Percentiles rank a stretch among this genome's conserved stretches.
Conservation (phyloP, 139 green algal genomes). For the Zygnema cylindricum region DNA sequence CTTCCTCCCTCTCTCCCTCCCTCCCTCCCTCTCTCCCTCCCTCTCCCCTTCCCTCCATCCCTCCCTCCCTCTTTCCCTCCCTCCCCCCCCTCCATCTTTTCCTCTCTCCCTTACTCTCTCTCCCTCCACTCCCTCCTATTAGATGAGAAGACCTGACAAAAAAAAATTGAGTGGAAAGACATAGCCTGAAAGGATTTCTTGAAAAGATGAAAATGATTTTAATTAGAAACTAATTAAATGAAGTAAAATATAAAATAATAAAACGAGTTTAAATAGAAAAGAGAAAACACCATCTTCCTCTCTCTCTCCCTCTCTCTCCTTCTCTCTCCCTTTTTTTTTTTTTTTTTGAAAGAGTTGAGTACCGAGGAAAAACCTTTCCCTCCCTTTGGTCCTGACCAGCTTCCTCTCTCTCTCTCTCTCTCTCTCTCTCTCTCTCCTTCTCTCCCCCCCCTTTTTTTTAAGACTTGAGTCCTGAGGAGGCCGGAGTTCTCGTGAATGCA, state of each 20-base stretch:
- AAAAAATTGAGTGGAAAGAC: neutral
- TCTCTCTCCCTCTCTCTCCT: no score
- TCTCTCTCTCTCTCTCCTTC: slow-evolving; percentile 11
- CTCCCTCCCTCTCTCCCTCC: neutral
- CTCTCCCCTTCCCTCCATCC: neutral
- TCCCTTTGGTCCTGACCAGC: neutral
- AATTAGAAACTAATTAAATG: no score
- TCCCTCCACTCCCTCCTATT: neutral
- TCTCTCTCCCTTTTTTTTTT: no score
- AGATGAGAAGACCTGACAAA: neutral
- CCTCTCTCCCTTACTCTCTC: neutral
- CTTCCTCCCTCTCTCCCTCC: neutral
- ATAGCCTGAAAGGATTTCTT: neutral
- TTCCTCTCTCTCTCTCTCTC: slow-evolving; percentile 1
- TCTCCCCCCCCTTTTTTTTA: no score
- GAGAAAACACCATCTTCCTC: no score
- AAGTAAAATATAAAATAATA: no score
- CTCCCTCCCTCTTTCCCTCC: neutral
- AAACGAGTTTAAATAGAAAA: no score
- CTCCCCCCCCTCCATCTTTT: neutral
- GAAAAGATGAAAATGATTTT: no score
- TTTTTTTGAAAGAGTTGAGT: neutral
- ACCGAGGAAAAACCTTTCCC: neutral
- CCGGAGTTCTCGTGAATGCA: neutral
- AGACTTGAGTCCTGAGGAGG: neutral